A percentile compares a stretch with the other conserved stretches of the same genome.
Evolutionary conservation across 2,329 filamentous ascomycete species (phyloP).

Genomic region (Onygenales sp.): DNA sequence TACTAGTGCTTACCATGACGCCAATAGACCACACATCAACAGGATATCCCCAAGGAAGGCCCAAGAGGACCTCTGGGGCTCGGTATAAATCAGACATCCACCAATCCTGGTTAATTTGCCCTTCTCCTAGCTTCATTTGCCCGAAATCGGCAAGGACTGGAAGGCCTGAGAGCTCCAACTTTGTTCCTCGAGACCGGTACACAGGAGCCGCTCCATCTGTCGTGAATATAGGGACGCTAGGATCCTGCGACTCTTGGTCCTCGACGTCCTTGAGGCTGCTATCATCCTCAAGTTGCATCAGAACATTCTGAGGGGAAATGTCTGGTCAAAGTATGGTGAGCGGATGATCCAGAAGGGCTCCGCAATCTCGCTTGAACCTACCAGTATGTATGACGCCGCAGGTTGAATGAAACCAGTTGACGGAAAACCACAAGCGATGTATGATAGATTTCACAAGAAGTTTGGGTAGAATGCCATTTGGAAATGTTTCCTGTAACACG

Average conservation of each 20-base stretch:
- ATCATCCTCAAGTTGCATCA: constrained; percentile 6
- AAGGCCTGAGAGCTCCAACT: constrained; percentile 7
- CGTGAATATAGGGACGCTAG: constrained; percentile 6
- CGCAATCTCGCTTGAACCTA: not conserved
- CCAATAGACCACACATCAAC: constrained; percentile 17
- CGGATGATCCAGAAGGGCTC: not conserved
- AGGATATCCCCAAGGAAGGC: constrained; percentile 11
- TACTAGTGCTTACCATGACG: constrained; percentile 13
- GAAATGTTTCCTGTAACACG: constrained; percentile 10
- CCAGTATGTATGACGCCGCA: constrained; percentile 12
- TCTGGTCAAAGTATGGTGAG: constrained; percentile 1
- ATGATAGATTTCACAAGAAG: constrained; percentile 10
- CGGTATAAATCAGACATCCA: constrained; percentile 18
- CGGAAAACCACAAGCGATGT: constrained; percentile 6
- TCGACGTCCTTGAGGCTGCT: constrained; percentile 9
- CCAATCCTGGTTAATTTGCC: constrained; percentile 9
- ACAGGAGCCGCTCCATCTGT: constrained; percentile 4
- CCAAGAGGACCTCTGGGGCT: constrained; percentile 15
- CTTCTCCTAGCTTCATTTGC: constrained; percentile 7
- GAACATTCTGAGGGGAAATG: constrained; percentile 7
- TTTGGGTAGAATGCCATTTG: constrained; percentile 9
- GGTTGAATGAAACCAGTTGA: constrained; percentile 10
- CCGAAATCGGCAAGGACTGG: constrained; percentile 18
- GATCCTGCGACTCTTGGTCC: constrained; percentile 6
- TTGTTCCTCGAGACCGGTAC: constrained; percentile 8